Percentiles rank a stretch among this genome's conserved stretches.
phyloP scores from a whole-genome alignment of 164 flowering plant genomes.

The Vitis rupestris region DNA sequence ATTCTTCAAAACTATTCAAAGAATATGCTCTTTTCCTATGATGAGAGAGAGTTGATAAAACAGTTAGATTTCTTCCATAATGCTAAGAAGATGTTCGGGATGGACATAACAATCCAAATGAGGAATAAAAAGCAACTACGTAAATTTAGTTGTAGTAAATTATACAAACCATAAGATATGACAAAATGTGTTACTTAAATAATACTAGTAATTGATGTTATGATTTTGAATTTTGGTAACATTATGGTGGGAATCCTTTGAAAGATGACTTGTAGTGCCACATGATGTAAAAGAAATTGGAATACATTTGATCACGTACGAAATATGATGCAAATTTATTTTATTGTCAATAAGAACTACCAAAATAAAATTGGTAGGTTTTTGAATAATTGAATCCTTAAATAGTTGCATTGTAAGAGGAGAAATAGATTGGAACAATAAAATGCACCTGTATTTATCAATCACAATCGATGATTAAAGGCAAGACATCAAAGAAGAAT shows the following conservation, averaged over 20 bases:
- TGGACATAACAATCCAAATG: neutral
- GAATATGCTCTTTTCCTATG: neutral
- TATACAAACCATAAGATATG: neutral
- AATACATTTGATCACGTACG: neutral
- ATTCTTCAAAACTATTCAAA: neutral
- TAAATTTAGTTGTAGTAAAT: neutral
- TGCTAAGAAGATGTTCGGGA: neutral
- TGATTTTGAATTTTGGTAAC: neutral
- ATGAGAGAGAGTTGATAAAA: neutral
- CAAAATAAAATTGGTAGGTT: no score
- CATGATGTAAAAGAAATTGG: neutral
- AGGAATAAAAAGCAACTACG: neutral
- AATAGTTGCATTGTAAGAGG: neutral
- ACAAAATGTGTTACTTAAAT: neutral
- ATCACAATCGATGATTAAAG: neutral
- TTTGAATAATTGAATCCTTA: no score
- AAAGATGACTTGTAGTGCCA: neutral
- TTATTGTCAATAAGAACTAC: no score
- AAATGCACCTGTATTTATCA: neutral
- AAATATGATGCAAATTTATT: neutral
- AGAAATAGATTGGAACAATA: neutral
- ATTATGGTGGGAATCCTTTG: neutral
- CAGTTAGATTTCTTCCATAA: neutral
- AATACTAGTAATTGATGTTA: no score
- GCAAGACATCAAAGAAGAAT: neutral